Evolutionary conservation across 164 flowering plant genomes (phyloP), one percentile per base, ranked within the genome.

Genomic region (Saururus chinensis): DNA sequence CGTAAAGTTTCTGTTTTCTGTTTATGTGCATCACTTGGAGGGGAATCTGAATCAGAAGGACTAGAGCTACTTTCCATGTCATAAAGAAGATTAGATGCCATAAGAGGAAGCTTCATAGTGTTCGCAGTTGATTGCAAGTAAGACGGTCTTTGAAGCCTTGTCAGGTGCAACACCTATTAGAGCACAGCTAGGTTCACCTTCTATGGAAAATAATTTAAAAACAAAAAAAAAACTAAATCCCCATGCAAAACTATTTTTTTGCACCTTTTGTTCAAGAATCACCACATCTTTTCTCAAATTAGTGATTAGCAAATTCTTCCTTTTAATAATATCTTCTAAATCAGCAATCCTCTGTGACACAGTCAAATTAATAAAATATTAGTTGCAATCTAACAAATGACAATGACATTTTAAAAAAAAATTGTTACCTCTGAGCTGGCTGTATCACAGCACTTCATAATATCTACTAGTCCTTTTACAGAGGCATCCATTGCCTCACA

Each of bases 51-150:
- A 74, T 87, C 96, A 7, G 92, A 87, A 21, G 89, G 80, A 56
- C 85, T 77, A 4, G 87, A 80, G 57, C 81, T 76, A 64, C 82
- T 83, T 30, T 88, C 97, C 95, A 92, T 83, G 64, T 86, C 95
- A 64, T 83, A 89, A 49, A 92, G 59, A 4, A 89, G 62, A 60
- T 92, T 92, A 48, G 86, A 84, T 51, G 77, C 60, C 93, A 89
- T 80, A 61, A 71, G 51, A 13, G 95, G 95, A 25, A 68, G 57
- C 60, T 60, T 72, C 64, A 41, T 57, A 54, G 12, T 21, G 56
- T 53, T 70, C 53, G 77, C 30, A 30, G 45, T 65, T 61, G 79
- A 66, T 21, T 70, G 16, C 45, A 81, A 59, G 56, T 70, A 74
- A 40, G 97, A 92, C 49, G 85, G 71, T 65, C 96, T 82, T 24